Conservation (phyloP, 139 green algal genomes). For the Closterium sp. region DNA sequence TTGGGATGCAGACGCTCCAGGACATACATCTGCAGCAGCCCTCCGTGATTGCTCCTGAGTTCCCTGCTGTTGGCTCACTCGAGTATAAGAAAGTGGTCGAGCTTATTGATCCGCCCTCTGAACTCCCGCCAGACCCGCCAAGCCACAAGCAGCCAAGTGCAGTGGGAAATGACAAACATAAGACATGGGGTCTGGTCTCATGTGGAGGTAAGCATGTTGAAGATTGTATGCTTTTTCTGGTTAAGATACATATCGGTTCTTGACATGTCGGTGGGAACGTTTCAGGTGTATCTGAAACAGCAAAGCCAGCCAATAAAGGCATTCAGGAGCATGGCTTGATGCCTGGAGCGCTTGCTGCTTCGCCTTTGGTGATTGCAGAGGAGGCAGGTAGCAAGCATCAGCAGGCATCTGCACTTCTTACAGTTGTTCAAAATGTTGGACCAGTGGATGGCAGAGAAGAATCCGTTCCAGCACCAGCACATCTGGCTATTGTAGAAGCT, state of each 20-base stretch:
- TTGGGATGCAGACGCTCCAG: neutral
- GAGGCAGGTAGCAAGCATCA: neutral
- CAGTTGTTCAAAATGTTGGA: neutral
- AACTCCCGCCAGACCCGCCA: neutral
- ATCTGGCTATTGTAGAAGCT: neutral
- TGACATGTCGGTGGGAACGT: neutral
- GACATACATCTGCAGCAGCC: neutral
- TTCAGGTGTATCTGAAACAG: neutral
- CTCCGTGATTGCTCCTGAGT: neutral
- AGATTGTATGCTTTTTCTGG: neutral
- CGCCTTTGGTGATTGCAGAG: neutral
- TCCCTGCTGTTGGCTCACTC: neutral
- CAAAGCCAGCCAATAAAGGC: neutral
- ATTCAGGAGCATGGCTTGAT: neutral
- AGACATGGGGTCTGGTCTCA: neutral
- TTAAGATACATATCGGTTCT: neutral
- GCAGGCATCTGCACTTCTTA: neutral
- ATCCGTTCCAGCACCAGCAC: neutral
- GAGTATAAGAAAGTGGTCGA: neutral
- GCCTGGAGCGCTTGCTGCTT: neutral
- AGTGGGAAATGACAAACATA: neutral
- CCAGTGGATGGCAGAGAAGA: neutral
- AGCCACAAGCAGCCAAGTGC: neutral
- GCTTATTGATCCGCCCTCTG: neutral
- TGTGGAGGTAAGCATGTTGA: neutral